phyloP scores from a whole-genome alignment of 2,329 filamentous ascomycete genomes.

The Zymoseptoria pseudotritici region DNA sequence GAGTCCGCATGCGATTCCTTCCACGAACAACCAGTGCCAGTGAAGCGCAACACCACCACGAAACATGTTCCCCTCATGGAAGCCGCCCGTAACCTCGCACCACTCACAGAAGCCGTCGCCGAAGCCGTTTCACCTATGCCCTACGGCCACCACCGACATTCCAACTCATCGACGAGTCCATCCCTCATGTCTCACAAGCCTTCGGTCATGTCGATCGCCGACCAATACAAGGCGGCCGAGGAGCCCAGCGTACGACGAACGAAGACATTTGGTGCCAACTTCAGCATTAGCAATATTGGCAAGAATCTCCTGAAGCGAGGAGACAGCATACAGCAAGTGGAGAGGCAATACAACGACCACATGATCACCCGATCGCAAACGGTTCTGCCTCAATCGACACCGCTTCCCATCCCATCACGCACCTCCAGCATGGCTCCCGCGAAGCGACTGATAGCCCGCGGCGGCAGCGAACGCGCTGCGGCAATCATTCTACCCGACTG shows the following conservation, averaged over 20 bases:
- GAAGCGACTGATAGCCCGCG: constrained; percentile 26
- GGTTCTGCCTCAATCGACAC: not conserved
- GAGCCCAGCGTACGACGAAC: constrained; percentile 4
- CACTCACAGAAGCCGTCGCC: not conserved
- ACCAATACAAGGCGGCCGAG: not conserved
- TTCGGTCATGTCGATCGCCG: not conserved
- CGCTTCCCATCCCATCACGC: constrained; percentile 4
- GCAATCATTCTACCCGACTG: constrained; percentile 25
- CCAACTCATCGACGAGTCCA: not conserved
- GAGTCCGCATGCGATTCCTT: not conserved
- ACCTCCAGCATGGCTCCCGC: constrained; percentile 11
- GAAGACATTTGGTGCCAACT: constrained; percentile 18
- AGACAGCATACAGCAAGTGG: constrained; percentile 7
- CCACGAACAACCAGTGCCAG: constrained; percentile 4
- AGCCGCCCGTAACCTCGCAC: constrained; percentile 7
- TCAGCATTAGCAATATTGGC: constrained; percentile 17
- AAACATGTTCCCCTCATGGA: constrained; percentile 16
- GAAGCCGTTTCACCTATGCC: not conserved
- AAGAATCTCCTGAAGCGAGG: constrained; percentile 3
- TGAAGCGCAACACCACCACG: constrained; percentile 5
- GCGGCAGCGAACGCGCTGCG: constrained; percentile 28
- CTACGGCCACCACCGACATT: not conserved
- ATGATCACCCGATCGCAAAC: not conserved
- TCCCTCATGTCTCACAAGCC: not conserved
- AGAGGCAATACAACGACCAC: constrained; percentile 2